Base-by-base conservation (phyloP, 2,329 filamentous ascomycete species). In the Triangularia verruculosa region DNA sequence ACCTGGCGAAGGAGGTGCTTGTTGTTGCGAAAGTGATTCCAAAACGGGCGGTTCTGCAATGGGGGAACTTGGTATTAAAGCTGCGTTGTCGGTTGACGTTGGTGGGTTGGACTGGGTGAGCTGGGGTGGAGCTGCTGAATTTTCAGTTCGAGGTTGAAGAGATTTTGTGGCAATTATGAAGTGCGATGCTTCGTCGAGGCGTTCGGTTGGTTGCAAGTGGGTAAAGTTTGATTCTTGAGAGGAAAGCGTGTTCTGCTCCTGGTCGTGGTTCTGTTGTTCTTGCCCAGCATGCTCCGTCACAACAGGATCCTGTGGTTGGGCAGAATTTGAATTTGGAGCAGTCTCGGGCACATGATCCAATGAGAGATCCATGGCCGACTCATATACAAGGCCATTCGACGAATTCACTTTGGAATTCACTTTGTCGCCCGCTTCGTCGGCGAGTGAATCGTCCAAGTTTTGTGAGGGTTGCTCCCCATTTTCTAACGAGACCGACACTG, bases 401-500 rank as follows among this genome's bases (percentile, higher is more conserved):
- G n/a, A 47, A 20, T 47, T 47, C 39, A 20, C 39, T 32, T 61
- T 59, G 22, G n/a, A 47, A 20, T 47, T 47, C 39, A 20, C 39
- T 32, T 61, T 59, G 22, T 57, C 62, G 27, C 64, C 20, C 39
- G 20, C 39, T 8, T 20, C n/a, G n/a, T 17, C 39, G 39, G 39
- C n/a, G 2, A 20, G n/a, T 47, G n/a, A 20, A 22, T 20, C 15
- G 57, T n/a, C n/a, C n/a, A n/a, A 24, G 7, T 57, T 1, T 55
- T 53, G 6, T 57, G 63, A 51, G 63, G 61, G 7, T 51, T 51
- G 30, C 30, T 61, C 64, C n/a, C 61, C 56, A 52, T 20, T 56
- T 25, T 66, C 63, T 1, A 62, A 52, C 4, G 52, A 57, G 13
- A 68, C 15, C 9, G 63, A 59, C 12, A 65, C 57, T 7, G 59